Conservation (phyloP, 352 stramenopile species). For the Phytophthora macrochlamydospora region DNA sequence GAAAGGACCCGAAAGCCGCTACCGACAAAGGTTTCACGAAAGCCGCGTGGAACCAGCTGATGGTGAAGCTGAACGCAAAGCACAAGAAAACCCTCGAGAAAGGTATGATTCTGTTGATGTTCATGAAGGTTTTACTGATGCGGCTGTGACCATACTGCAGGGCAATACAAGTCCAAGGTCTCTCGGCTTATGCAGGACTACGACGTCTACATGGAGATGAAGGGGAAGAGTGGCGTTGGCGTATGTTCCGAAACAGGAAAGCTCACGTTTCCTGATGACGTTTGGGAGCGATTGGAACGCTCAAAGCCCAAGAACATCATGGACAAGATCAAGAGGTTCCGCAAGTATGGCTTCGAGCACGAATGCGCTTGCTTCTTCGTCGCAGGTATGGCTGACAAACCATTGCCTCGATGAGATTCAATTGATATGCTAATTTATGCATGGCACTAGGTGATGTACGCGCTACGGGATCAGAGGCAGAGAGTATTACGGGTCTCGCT, state of each 20-base stretch:
- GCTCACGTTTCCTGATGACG: not conserved
- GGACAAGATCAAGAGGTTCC: not conserved
- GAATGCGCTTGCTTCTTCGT: not conserved
- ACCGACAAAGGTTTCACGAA: not conserved
- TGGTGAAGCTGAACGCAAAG: not conserved
- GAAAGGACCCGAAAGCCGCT: too few species aligned
- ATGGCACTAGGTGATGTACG: not conserved
- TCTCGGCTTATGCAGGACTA: constrained; percentile 1
- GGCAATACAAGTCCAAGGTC: constrained; percentile 7
- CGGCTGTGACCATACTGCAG: too few species aligned
- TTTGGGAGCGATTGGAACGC: not conserved
- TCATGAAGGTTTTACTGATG: too few species aligned
- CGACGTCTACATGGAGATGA: constrained; percentile 6
- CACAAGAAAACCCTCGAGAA: not conserved
- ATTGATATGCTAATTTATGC: not conserved
- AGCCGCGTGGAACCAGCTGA: not conserved
- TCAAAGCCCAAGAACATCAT: not conserved
- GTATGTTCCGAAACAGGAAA: not conserved
- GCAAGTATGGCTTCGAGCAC: constrained; percentile 2
- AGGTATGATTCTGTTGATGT: not conserved
- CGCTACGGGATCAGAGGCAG: not conserved
- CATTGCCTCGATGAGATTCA: not conserved
- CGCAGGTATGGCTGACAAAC: not conserved
- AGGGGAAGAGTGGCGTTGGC: not conserved
- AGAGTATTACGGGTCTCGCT: not conserved